A percentile compares a stretch with the other conserved stretches of the same genome.
phyloP scores from a whole-genome alignment of 1,284 basidiomycete species.

The Trichosporon sp. region DNA sequence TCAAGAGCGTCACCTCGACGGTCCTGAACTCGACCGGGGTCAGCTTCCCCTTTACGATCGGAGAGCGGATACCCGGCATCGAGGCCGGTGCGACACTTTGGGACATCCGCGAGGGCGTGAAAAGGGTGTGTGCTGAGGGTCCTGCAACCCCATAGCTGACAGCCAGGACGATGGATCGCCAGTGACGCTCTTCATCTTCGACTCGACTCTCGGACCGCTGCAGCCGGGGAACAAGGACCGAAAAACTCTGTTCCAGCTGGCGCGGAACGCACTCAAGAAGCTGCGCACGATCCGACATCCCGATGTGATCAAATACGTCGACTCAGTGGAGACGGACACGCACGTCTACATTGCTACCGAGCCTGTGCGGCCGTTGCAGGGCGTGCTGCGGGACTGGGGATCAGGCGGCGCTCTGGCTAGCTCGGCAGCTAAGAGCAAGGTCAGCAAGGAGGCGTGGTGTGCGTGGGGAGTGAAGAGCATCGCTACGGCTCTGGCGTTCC shows the following conservation, averaged over 20 bases:
- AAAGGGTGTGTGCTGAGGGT: slow-evolving; percentile 57
- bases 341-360: slow-evolving; percentile 92
- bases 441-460: slow-evolving; percentile 76
- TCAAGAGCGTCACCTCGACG: slow-evolving; percentile 54
- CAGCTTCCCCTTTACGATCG: slow-evolving; percentile 80
- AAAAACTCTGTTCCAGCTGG: slow-evolving; percentile 65
- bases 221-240: slow-evolving; percentile 50
- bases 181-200: slow-evolving; percentile 86
- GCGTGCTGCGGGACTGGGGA: slow-evolving; percentile 60
- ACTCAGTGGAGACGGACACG: slow-evolving; percentile 80
- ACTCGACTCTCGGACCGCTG: slow-evolving; percentile 53
- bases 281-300: slow-evolving; percentile 89
- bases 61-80: slow-evolving; percentile 63
- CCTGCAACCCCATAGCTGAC: neutral
- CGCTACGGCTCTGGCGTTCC: slow-evolving; percentile 80
- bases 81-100: slow-evolving; percentile 65
- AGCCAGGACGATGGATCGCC: slow-evolving; percentile 74
- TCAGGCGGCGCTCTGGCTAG: slow-evolving; percentile 30
- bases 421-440: slow-evolving; percentile 50
- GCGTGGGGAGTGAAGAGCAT: slow-evolving; percentile 90
- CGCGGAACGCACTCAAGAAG: slow-evolving; percentile 85
- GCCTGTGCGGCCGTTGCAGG: slow-evolving; percentile 70
- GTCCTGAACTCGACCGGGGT: slow-evolving; percentile 86
- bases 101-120: slow-evolving; percentile 79
- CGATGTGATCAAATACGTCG: slow-evolving; percentile 91